A percentile compares a stretch with the other conserved stretches of the same genome.
Conservation (phyloP, 331 rosid genomes). For the Malus hybrid region DNA sequence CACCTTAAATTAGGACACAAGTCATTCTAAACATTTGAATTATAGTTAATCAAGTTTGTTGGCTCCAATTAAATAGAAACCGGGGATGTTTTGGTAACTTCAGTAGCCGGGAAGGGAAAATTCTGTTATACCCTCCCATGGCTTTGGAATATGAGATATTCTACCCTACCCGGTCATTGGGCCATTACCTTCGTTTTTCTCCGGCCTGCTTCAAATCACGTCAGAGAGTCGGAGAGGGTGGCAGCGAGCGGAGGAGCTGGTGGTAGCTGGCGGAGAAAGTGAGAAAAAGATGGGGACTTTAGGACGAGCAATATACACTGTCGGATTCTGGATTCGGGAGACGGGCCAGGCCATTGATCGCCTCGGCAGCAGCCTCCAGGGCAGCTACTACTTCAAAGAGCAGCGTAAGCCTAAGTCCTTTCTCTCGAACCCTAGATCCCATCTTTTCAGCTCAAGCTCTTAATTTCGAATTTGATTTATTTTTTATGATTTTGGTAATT, state of each 20-base stretch:
- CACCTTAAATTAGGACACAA: too few species aligned
- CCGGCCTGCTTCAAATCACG: constrained; percentile 5
- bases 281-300: constrained; percentile 57
- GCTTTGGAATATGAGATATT: neutral
- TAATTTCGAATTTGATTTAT: neutral
- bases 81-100: neutral
- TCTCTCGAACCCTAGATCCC: constrained; percentile 1
- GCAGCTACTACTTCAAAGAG: constrained; percentile 62
- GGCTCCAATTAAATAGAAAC: neutral
- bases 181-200: neutral
- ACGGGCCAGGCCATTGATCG: constrained; percentile 90
- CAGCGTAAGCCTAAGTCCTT: constrained; percentile 38
- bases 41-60: too few species aligned
- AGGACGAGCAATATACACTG: constrained; percentile 71
- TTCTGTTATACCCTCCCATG: neutral
- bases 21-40: too few species aligned
- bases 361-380: constrained; percentile 76
- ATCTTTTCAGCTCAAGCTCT: neutral
- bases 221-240: neutral
- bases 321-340: constrained; percentile 81
- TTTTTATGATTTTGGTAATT: neutral
- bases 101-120: neutral
- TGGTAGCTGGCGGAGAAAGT: neutral
- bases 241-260: neutral
- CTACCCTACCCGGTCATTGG: constrained; percentile 7